phyloP scores from a whole-genome alignment of 2,329 filamentous ascomycete species.

The Colletotrichum falcatum region DNA sequence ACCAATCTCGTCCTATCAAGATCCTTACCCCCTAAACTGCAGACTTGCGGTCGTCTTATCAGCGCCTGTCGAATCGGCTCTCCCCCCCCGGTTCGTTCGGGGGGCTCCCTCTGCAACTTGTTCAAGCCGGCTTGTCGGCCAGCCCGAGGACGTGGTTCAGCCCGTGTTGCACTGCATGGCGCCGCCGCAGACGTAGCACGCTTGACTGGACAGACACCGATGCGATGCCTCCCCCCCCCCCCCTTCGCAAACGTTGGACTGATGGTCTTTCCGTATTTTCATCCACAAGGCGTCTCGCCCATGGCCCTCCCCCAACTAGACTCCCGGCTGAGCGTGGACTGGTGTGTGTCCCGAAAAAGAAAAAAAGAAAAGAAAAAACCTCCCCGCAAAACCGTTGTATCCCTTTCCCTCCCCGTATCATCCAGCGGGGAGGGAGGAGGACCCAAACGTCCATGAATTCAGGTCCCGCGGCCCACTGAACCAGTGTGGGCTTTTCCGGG shows the following conservation, averaged over 20 bases:
- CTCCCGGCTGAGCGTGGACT: too few relatives aligned
- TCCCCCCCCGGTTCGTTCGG: not conserved
- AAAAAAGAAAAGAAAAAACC: too few relatives aligned
- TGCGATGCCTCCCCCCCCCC: too few relatives aligned
- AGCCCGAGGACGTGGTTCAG: not conserved
- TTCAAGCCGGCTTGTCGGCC: not conserved
- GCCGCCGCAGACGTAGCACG: too few relatives aligned
- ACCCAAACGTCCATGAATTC: not conserved
- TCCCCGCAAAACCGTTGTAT: not conserved
- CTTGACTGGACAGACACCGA: not conserved
- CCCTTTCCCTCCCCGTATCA: not conserved
- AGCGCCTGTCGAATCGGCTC: not conserved
- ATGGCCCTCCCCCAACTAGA: too few relatives aligned
- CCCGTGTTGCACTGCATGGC: not conserved
- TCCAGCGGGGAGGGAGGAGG: not conserved
- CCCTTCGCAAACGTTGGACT: too few relatives aligned
- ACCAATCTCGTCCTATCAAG: slow-evolving; percentile 8
- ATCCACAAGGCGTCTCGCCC: too few relatives aligned
- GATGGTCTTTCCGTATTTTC: too few relatives aligned
- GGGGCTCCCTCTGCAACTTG: too few relatives aligned
- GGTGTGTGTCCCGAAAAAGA: too few relatives aligned
- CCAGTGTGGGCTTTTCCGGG: not conserved
- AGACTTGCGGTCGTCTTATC: too few relatives aligned
- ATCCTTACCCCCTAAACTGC: slow-evolving; percentile 12
- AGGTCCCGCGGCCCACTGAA: not conserved